These are phyloP conservation scores for Rhodotorula sphaerocarpa DNA, from an alignment of 768 basidiomycete genomes.

Conservation along the genomic window DNA sequence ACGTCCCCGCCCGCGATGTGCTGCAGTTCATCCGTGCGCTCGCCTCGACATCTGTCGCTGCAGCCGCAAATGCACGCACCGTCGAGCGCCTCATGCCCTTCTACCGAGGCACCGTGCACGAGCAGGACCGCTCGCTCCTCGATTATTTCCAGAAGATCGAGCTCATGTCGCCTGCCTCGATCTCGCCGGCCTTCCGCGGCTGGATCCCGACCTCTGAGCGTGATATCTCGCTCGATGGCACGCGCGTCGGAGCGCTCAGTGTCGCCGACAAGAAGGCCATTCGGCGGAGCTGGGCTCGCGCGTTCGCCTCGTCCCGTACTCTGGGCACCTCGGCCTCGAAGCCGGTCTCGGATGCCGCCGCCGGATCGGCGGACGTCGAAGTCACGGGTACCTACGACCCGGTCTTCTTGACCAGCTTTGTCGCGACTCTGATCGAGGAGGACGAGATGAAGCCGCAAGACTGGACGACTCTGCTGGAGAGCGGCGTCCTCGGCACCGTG, in stretches of 20 bases:
- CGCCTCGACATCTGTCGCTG: conserved; percentile 2
- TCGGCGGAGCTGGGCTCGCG: conserved; percentile 56
- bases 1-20: not conserved
- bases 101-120: conserved; percentile 65
- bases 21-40: conserved; percentile 19
- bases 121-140: conserved; percentile 59
- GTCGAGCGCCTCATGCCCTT: conserved; percentile 65
- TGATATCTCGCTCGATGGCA: conserved; percentile 51
- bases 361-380: conserved; percentile 34
- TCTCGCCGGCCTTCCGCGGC: conserved; percentile 69
- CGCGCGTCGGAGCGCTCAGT: conserved; percentile 56
- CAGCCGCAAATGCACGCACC: conserved; percentile 21
- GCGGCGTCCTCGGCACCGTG: conserved; percentile 65
- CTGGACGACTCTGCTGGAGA: conserved; percentile 82
- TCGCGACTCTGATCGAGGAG: conserved; percentile 58
- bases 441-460: conserved; percentile 51
- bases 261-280: conserved; percentile 50
- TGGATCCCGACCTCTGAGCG: conserved; percentile 54
- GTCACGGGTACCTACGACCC: conserved; percentile 65
- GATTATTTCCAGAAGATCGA: conserved; percentile 26
- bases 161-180: conserved; percentile 41
- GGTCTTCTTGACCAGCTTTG: conserved; percentile 61
- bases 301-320: conserved; percentile 56
- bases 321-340: no score
- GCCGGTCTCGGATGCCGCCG: no score